These are phyloP conservation scores for Immersiporthe knoxdaviesiana DNA, from an alignment of 2,329 filamentous ascomycete species.

Conservation along the genomic window DNA sequence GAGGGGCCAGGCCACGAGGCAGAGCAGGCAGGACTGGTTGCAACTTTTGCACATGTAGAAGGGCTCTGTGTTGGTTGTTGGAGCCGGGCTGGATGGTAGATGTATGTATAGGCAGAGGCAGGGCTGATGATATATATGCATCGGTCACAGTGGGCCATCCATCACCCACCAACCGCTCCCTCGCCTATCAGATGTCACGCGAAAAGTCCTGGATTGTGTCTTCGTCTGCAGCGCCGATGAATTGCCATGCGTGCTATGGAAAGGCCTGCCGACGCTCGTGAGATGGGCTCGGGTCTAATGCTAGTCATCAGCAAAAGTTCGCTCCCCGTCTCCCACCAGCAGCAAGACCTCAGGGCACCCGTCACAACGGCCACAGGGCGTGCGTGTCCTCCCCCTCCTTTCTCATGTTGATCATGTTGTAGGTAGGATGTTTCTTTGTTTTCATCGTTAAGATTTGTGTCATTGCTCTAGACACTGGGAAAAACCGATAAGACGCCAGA, in stretches of 20 bases:
- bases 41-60: neutral
- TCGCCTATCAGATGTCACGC: neutral
- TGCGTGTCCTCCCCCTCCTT: neutral
- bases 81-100: neutral
- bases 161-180: neutral
- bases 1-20: neutral
- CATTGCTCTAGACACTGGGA: conserved; percentile 30
- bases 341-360: neutral
- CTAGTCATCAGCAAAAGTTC: neutral
- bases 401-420: conserved; percentile 8
- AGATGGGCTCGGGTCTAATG: neutral
- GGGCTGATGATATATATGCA: neutral
- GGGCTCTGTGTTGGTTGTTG: neutral
- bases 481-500: conserved; percentile 30
- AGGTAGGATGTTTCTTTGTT: conserved; percentile 28
- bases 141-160: neutral
- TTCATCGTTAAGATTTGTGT: conserved; percentile 30
- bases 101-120: neutral
- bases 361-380: conserved; percentile 5
- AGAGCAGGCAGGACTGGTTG: neutral
- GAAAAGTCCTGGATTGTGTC: neutral
- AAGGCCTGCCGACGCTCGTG: neutral
- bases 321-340: neutral
- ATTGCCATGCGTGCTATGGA: neutral
- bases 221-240: neutral